Evolutionary conservation across 2,329 filamentous ascomycete genomes (phyloP), one percentile per base, ranked within the genome.

Genomic region (Daldinia sp.): DNA sequence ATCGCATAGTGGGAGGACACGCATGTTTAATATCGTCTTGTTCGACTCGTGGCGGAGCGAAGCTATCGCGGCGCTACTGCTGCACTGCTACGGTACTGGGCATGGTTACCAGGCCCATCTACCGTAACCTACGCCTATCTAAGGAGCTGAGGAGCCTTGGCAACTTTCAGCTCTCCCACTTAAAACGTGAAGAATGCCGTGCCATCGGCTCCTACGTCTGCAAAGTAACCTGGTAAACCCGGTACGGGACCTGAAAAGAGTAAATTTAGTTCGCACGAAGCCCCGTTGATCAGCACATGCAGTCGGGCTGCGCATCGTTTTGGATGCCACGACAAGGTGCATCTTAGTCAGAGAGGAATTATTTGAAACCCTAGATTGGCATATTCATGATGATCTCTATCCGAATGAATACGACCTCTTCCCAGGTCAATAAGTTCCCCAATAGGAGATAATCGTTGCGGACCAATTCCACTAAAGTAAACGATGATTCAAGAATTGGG

Each of bases 111-210:
- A 49, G 54, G 58, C 35, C 55, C 49, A 61, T 61, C 23, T 45
- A 3, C 25, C 50, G 19, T 47, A 10, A 19, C 29, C 30, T 37
- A 48, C 29, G 32, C 35, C 56, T 30, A 58, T 21, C 41, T 29
- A 57, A 35, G 29, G 25, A 55, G 52, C 30, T 56, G 37, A 32
- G 34, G 5, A 29, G 45, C 30, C 53, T 63, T 63, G 60, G 56
- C 56, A 37, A 4, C 17, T 17, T 49, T 64, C 64, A 63, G 60
- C 57, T 61, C 11, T 23, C 34, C 34, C 10, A 53, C 43, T 52
- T 50, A 21, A 27, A 56, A 34, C 29, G 32, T 21, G 3, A 17
- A 11, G 39, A 50, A 4, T 32, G 34, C 43, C 43, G 17, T 52
- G 23, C 19, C 35, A 35, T 25, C 55, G 30, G 29, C 35, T 27